Evolutionary conservation across 768 basidiomycete species (phyloP).

Genomic region (Chalciporus pseudorubinellus): DNA sequence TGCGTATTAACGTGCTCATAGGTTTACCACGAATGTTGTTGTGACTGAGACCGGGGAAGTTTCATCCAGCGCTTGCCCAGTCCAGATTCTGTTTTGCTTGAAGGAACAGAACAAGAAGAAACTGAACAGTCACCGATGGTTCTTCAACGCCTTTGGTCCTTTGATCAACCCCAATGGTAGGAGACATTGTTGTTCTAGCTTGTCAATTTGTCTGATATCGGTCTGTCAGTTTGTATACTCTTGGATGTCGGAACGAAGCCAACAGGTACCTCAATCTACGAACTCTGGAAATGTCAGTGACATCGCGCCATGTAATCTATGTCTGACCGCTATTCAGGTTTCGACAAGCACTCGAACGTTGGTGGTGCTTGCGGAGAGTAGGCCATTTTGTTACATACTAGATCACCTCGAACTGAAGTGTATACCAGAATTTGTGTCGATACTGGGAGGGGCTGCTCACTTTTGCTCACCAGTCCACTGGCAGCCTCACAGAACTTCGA

Average conservation of each 20-base stretch:
- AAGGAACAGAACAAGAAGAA: constrained; percentile 99
- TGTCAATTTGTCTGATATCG: not conserved
- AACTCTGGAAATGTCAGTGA: constrained; percentile 84
- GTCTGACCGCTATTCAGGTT: constrained; percentile 37
- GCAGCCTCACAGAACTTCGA: constrained; percentile 97
- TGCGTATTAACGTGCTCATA: constrained; percentile 22
- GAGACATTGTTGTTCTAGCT: constrained; percentile 2
- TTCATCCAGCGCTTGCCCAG: constrained; percentile 67
- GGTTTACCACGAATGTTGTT: constrained; percentile 76
- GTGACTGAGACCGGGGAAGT: constrained; percentile 82
- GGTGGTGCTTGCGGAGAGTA: constrained; percentile 97
- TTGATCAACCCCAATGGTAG: constrained; percentile 79
- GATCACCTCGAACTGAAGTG: not conserved
- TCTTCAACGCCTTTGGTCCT: constrained; percentile 94
- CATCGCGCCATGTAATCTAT: not conserved
- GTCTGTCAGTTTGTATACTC: constrained; percentile 70
- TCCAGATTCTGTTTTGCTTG: constrained; percentile 87
- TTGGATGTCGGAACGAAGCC: constrained; percentile 97
- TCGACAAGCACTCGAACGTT: constrained; percentile 80
- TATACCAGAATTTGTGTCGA: constrained; percentile 73
- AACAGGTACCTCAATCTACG: constrained; percentile 90
- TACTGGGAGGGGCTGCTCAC: constrained; percentile 66
- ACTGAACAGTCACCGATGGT: constrained; percentile 94
- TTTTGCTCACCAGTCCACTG: constrained; percentile 70
- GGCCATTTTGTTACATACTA: constrained; percentile 15